Conservation (phyloP, 148 eudicot species). For the Amaranthus palmeri region DNA sequence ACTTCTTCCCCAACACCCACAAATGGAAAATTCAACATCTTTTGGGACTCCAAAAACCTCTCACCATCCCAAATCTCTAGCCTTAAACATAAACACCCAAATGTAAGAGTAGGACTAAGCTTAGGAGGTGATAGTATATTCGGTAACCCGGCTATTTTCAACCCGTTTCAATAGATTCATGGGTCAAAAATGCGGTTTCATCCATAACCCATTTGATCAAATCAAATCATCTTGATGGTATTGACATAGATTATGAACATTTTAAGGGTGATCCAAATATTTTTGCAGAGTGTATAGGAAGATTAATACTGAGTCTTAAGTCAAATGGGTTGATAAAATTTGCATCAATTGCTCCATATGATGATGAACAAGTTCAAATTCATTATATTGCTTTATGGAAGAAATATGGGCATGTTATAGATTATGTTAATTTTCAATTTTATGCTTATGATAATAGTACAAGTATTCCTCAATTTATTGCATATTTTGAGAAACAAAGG, state of each 20-base stretch:
- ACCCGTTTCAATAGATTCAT: constrained; percentile 33
- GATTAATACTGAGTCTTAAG: constrained; percentile 36
- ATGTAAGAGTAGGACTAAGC: constrained; percentile 43
- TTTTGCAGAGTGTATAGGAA: constrained; percentile 45
- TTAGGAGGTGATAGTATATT: constrained; percentile 39
- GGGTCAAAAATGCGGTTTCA: constrained; percentile 46
- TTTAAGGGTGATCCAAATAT: constrained; percentile 31
- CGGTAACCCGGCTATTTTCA: constrained; percentile 32
- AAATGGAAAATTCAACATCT: constrained; percentile 47
- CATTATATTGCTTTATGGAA: constrained; percentile 40
- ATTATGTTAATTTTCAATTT: constrained; percentile 48
- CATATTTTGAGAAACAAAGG: constrained; percentile 34
- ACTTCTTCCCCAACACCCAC: constrained; percentile 42
- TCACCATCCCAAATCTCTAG: constrained; percentile 28
- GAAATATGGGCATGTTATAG: constrained; percentile 34
- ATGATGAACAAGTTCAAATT: constrained; percentile 29
- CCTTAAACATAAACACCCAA: constrained; percentile 32
- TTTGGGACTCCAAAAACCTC: constrained; percentile 43
- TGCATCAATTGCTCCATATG: constrained; percentile 48
- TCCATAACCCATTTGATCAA: constrained; percentile 32
- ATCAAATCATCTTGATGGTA: constrained; percentile 32
- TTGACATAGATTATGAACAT: constrained; percentile 50
- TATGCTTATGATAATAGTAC: constrained; percentile 47
- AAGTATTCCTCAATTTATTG: constrained; percentile 28
- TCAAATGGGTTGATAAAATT: constrained; percentile 27